Percentiles rank a stretch among this genome's conserved stretches.
phyloP scores from a whole-genome alignment of 139 green algal species.

The Pseudopediastrum boryanum region DNA sequence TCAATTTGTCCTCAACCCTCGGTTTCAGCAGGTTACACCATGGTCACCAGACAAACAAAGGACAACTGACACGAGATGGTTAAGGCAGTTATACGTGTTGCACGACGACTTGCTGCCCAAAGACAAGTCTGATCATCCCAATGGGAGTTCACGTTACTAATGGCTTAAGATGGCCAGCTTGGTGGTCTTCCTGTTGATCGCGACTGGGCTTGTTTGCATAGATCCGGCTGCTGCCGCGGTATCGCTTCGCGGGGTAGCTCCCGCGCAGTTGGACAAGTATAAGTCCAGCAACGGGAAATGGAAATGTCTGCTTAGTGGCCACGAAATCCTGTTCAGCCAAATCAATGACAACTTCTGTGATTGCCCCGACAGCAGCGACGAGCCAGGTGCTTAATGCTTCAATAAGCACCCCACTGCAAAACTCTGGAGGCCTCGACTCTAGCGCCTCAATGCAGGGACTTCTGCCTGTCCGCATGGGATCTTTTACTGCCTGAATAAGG shows the following conservation, averaged over 20 bases:
- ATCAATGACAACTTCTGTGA: constrained; percentile 98
- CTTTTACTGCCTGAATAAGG: constrained; percentile 91
- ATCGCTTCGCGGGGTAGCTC: constrained; percentile 37
- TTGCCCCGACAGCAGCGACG: constrained; percentile 92
- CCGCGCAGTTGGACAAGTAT: constrained; percentile 41
- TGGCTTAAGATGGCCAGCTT: no score
- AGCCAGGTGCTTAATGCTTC: constrained; percentile 73
- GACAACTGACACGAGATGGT: no score
- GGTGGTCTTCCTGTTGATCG: no score
- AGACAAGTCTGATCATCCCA: no score
- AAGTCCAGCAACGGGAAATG: constrained; percentile 48
- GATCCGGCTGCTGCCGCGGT: not conserved
- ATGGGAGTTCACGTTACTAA: no score
- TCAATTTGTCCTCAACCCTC: no score
- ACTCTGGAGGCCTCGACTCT: not conserved
- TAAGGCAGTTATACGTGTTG: no score
- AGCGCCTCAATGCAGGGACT: constrained; percentile 67
- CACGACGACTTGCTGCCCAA: no score
- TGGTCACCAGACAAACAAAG: no score
- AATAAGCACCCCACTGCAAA: not conserved
- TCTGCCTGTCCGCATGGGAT: constrained; percentile 79
- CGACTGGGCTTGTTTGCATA: no score
- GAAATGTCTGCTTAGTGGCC: constrained; percentile 69
- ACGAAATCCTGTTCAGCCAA: constrained; percentile 53
- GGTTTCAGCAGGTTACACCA: no score